These are phyloP conservation scores for Thelonectria olida DNA, from an alignment of 2,329 filamentous ascomycete genomes.

Conservation along the genomic window DNA sequence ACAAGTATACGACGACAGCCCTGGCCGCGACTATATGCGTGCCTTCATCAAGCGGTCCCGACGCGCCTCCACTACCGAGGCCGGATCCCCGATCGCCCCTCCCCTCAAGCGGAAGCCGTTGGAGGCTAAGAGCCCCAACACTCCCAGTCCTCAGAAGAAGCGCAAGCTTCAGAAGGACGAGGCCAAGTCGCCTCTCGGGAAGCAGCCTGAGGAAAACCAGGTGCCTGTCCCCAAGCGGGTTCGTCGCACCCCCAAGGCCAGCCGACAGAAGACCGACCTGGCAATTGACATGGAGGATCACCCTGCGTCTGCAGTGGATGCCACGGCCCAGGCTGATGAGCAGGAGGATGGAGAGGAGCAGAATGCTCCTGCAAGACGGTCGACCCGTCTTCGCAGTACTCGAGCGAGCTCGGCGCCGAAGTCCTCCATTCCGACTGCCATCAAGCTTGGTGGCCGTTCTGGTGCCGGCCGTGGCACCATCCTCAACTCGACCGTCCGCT, in stretches of 20 bases:
- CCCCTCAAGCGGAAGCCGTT: constrained; percentile 43
- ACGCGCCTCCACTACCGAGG: constrained; percentile 41
- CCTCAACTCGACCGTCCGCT: constrained; percentile 39
- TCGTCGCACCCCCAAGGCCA: constrained; percentile 29
- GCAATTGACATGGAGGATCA: constrained; percentile 28
- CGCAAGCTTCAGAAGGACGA: constrained; percentile 42
- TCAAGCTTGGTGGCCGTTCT: constrained; percentile 43
- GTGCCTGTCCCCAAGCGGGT: constrained; percentile 38
- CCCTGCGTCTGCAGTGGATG: constrained; percentile 3
- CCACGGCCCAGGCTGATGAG: background rate
- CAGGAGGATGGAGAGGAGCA: constrained; percentile 27
- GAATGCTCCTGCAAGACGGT: constrained; percentile 40
- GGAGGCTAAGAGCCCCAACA: constrained; percentile 48
- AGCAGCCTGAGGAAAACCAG: constrained; percentile 15
- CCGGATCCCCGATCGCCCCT: constrained; percentile 43
- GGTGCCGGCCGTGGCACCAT: constrained; percentile 35
- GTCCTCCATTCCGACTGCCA: constrained; percentile 47
- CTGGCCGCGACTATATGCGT: constrained; percentile 46
- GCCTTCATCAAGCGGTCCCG: constrained; percentile 49
- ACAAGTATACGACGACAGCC: constrained; percentile 43
- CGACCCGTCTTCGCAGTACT: constrained; percentile 43
- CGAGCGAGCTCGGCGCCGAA: constrained; percentile 30
- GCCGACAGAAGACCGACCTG: constrained; percentile 23
- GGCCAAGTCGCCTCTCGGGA: constrained; percentile 32
- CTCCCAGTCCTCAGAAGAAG: constrained; percentile 46